These are phyloP conservation scores for Gnomoniopsis sp. DNA, from an alignment of 2,329 filamentous ascomycete genomes.

Conservation along the genomic window DNA sequence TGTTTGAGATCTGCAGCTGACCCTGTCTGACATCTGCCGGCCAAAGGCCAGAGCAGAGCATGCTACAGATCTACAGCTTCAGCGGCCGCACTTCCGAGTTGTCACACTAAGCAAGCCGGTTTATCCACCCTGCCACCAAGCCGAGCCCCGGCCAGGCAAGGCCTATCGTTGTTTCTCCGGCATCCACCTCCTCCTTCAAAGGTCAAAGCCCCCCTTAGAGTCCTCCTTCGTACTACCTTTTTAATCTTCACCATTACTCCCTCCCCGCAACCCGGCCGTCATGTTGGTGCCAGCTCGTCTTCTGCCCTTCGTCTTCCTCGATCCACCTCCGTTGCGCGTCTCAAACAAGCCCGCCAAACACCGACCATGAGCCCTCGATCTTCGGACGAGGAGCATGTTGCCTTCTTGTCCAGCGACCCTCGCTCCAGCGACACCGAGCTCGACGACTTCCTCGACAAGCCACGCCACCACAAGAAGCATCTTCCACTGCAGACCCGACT, in stretches of 20 bases:
- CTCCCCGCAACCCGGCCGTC: not conserved
- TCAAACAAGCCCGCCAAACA: not conserved
- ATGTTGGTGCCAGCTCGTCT: not conserved
- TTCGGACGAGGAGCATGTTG: conserved; percentile 16
- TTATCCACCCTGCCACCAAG: too few species aligned
- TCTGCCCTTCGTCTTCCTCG: not conserved
- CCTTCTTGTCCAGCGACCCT: conserved; percentile 14
- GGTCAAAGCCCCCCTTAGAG: too few species aligned
- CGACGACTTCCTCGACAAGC: conserved; percentile 8
- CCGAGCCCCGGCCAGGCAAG: too few species aligned
- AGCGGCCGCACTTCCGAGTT: too few species aligned
- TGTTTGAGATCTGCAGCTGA: too few species aligned
- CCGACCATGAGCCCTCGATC: conserved; percentile 8
- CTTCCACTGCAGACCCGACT: not conserved
- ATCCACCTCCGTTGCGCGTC: not conserved
- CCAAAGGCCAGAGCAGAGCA: too few species aligned
- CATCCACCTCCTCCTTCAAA: too few species aligned
- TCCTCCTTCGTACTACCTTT: not conserved
- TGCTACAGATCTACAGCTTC: too few species aligned
- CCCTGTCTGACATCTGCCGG: too few species aligned
- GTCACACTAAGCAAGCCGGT: too few species aligned
- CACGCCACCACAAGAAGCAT: not conserved
- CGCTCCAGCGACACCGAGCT: conserved; percentile 11
- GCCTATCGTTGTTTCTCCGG: too few species aligned
- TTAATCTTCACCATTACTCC: not conserved